These are phyloP conservation scores for Solanum hybrid DNA, from an alignment of 305 asterid genomes.

Conservation along the genomic window DNA sequence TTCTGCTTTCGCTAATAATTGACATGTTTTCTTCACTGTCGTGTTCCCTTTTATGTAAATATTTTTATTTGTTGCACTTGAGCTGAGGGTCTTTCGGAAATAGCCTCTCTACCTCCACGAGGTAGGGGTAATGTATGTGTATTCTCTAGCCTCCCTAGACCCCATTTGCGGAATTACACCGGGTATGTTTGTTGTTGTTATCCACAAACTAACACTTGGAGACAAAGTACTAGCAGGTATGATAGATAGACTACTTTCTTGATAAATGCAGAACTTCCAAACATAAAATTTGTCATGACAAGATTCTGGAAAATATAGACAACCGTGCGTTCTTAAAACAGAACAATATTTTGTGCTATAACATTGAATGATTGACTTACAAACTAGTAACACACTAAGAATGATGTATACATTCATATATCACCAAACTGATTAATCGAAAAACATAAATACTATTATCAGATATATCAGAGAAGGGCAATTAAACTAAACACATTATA, in stretches of 20 bases:
- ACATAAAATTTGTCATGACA: not conserved
- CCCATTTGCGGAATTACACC: not conserved
- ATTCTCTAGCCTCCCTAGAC: not conserved
- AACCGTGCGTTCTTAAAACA: not conserved
- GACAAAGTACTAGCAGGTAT: not conserved
- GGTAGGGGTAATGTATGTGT: not conserved
- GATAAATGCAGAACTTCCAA: not conserved
- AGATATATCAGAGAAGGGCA: not conserved
- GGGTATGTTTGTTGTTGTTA: not conserved
- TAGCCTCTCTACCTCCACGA: not conserved
- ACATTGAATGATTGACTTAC: not conserved
- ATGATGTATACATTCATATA: not conserved
- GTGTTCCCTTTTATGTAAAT: not conserved
- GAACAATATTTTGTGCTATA: not conserved
- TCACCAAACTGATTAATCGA: not conserved
- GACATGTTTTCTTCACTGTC: not conserved
- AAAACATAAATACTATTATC: not conserved
- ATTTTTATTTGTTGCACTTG: not conserved
- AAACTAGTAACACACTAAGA: not conserved
- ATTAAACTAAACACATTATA: not conserved
- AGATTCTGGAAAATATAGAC: not conserved
- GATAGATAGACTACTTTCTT: not conserved
- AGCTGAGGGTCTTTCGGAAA: not conserved
- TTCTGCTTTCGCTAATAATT: not conserved
- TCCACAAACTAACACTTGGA: not conserved